Evolutionary conservation across 1,139 yeast genomes (phyloP).

Genomic region (Yamadazyma mexicana): DNA sequence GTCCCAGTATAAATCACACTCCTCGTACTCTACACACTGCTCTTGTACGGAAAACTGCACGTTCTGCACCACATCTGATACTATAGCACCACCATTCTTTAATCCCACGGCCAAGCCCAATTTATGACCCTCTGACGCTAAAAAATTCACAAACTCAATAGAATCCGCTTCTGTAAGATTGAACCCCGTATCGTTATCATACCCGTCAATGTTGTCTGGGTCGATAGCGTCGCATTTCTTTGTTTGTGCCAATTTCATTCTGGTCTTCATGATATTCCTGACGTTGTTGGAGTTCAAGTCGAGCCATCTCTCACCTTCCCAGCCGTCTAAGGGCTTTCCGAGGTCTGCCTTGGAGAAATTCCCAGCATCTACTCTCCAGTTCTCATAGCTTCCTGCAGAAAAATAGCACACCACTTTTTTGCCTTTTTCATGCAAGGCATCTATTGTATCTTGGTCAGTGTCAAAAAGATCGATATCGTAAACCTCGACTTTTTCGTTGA

Average conservation of each 20-base stretch:
- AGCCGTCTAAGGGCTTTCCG: conserved; percentile 21
- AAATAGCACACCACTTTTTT: conserved; percentile 24
- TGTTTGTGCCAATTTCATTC: conserved; percentile 18
- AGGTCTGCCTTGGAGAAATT: conserved; percentile 16
- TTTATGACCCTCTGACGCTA: conserved; percentile 15
- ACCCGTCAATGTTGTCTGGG: conserved; percentile 25
- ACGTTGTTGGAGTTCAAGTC: conserved; percentile 16
- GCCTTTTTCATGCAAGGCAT: conserved; percentile 14
- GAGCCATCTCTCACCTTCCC: conserved; percentile 25
- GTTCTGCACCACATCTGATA: conserved; percentile 12
- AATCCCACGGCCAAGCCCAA: conserved; percentile 18
- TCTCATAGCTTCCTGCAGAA: conserved; percentile 25
- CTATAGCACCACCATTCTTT: conserved; percentile 22
- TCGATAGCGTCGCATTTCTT: conserved; percentile 24
- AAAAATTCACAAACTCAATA: conserved; percentile 16
- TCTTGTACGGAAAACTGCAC: conserved; percentile 23
- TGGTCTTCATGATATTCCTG: conserved; percentile 16
- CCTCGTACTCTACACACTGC: conserved; percentile 21
- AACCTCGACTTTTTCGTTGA: conserved; percentile 6
- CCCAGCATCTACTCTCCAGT: conserved; percentile 21
- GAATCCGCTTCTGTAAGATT: conserved; percentile 19
- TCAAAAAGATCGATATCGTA: conserved; percentile 21
- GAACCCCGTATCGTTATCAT: conserved; percentile 22
- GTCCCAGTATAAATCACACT: conserved; percentile 17
- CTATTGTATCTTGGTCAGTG: conserved; percentile 10